These are phyloP conservation scores for Colletotrichum filicis DNA, from an alignment of 2,329 filamentous ascomycete genomes.

Conservation along the genomic window DNA sequence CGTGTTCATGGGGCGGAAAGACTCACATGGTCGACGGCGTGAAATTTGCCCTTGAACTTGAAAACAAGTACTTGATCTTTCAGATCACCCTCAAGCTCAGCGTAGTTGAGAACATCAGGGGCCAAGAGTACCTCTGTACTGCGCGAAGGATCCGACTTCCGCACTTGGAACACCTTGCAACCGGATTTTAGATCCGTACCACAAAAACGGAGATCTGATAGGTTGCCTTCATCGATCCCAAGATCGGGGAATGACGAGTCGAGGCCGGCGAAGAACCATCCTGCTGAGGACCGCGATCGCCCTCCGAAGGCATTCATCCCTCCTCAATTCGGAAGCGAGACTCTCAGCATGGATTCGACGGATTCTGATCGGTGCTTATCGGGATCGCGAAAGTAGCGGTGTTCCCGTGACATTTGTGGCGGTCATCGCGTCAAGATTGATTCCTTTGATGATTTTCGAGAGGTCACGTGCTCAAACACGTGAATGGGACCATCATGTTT, in stretches of 20 bases:
- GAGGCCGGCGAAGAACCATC: constrained; percentile 67
- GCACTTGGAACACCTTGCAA: constrained; percentile 70
- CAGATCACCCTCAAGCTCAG: constrained; percentile 49
- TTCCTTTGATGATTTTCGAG: background rate
- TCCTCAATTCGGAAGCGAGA: background rate
- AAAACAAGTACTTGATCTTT: constrained; percentile 74
- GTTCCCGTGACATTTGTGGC: background rate
- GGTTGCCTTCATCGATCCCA: constrained; percentile 48
- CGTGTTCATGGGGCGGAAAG: too few species aligned
- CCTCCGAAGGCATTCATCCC: constrained; percentile 40
- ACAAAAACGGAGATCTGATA: constrained; percentile 54
- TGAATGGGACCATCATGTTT: background rate
- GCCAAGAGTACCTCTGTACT: constrained; percentile 50
- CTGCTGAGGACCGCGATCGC: constrained; percentile 39
- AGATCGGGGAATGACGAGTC: constrained; percentile 67
- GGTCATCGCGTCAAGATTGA: background rate
- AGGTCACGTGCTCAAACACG: background rate
- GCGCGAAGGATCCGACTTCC: constrained; percentile 48
- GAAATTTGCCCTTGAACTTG: constrained; percentile 70
- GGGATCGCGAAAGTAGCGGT: background rate
- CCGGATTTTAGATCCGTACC: constrained; percentile 53
- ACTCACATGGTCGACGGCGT: constrained; percentile 75
- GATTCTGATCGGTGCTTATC: background rate
- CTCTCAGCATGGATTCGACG: too few species aligned
- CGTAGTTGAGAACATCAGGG: constrained; percentile 43